Percentiles rank a stretch among this genome's conserved stretches.
Conservation (phyloP, 305 asterid genomes). For the Rubia tinctorum region DNA sequence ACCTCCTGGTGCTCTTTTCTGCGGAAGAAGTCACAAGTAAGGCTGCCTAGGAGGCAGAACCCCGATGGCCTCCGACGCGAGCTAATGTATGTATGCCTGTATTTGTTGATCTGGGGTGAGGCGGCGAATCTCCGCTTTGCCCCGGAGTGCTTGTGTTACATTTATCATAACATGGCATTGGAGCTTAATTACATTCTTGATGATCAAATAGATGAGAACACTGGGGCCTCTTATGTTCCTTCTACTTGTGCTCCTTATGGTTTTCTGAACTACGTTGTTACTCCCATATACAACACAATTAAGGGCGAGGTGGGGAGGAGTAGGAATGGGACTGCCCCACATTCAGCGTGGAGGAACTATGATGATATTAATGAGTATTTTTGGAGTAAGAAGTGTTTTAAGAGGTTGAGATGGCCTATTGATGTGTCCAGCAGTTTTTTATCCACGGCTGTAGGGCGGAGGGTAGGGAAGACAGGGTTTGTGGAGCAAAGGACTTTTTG, state of each 20-base stretch:
- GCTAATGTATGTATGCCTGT: conserved; percentile 74
- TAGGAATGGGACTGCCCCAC: conserved; percentile 91
- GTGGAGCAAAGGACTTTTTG: conserved; percentile 98
- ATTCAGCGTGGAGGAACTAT: conserved; percentile 97
- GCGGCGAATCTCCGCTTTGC: conserved; percentile 75
- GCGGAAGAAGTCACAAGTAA: conserved; percentile 66
- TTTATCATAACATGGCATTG: conserved; percentile 82
- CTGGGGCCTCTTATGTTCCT: conserved; percentile 66
- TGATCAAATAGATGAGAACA: conserved; percentile 58
- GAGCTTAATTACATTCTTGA: conserved; percentile 84
- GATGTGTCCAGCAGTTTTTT: conserved; percentile 57
- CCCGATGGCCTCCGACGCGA: conserved; percentile 69
- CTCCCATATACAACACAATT: conserved; percentile 60
- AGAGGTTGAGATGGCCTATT: conserved; percentile 82
- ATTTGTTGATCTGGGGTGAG: conserved; percentile 88
- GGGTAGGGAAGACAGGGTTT: conserved; percentile 94
- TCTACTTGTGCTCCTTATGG: conserved; percentile 62
- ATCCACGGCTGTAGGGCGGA: conserved; percentile 31
- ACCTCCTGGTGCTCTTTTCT: conserved; percentile 83
- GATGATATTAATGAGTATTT: conserved; percentile 95
- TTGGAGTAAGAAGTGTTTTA: conserved; percentile 84
- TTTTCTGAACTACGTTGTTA: conserved; percentile 54
- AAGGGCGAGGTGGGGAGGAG: conserved; percentile 82
- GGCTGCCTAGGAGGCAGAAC: conserved; percentile 55
- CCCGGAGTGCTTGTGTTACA: conserved; percentile 91